Base-by-base conservation (phyloP, 495 filamentous ascomycete genomes). In the Penicillium nucicola region DNA sequence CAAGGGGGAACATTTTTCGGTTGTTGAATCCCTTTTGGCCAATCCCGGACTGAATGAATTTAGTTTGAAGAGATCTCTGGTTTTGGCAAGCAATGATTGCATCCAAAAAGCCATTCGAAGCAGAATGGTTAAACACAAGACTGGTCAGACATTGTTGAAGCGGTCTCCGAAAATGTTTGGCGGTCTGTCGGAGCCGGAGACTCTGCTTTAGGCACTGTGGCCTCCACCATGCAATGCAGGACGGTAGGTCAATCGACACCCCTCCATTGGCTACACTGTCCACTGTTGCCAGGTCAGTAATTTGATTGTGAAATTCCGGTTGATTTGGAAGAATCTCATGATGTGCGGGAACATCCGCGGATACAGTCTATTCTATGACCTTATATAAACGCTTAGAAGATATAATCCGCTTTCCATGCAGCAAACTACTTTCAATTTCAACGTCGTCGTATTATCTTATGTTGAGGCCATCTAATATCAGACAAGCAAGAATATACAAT, bases 21-120 rank as follows among this genome's bases (percentile, higher is more conserved):
- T 51, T 13, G 40, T 51, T 31, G 15, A 45, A 14, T 33, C 30
- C 5, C 41, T 51, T 31, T 6, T 51, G 36, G 25, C 22, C 7
- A 36, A 45, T 20, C 12, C 18, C 0, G 36, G 19, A 45, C 30
- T 45, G 2, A 45, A 25, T 25, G 0, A 2, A 31, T 45, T 45
- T 7, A 45, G 31, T 45, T 45, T 45, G 19, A 12, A 25, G 19
- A 45, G 19, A 45, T 45, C 43, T 0, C 31, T 45, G 7, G 13
- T 25, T 22, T 32, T 45, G 36, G 19, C 19, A 45, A 28, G 43
- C 5, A n/a, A 45, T 13, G 32, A 35, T n/a, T 45, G 32, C 8
- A 45, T 45, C 43, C 13, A 45, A 9, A 45, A 19, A 32, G 43
- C 31, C 12, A 36, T 45, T 45, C 19, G 18, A 17, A 45, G 4